Conservation (phyloP, 2,329 filamentous ascomycete genomes). For the Penicillium sp. region DNA sequence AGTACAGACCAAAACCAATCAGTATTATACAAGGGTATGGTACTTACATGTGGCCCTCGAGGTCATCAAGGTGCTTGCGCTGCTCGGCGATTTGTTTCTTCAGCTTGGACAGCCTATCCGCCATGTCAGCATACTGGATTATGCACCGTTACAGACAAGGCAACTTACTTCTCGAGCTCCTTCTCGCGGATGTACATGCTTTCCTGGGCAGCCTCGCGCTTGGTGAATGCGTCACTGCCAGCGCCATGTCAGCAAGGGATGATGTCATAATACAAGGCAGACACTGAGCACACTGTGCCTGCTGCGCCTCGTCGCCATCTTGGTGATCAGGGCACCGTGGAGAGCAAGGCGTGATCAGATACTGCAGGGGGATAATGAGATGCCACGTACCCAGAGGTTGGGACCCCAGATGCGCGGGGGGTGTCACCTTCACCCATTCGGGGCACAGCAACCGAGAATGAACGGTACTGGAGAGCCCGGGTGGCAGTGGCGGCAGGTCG, state of each 20-base stretch:
- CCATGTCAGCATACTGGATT: neutral
- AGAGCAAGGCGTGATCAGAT: neutral
- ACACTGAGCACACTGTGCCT: neutral
- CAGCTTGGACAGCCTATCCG: conserved; percentile 64
- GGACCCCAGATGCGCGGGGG: conserved; percentile 32
- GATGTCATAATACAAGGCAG: conserved; percentile 16
- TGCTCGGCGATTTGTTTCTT: conserved; percentile 70
- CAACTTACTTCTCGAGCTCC: conserved; percentile 76
- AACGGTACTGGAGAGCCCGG: conserved; percentile 50
- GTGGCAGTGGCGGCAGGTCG: conserved; percentile 58
- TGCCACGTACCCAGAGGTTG: conserved; percentile 36
- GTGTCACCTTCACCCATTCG: conserved; percentile 68
- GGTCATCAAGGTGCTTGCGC: conserved; percentile 77
- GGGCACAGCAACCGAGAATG: conserved; percentile 64
- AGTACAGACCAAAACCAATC: neutral
- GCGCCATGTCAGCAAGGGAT: conserved; percentile 16
- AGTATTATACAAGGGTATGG: neutral
- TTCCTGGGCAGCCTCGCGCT: conserved; percentile 85
- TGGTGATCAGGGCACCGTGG: neutral
- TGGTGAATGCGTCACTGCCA: conserved; percentile 82
- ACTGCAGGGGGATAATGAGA: neutral
- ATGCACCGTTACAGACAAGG: neutral
- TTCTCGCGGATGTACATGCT: conserved; percentile 80
- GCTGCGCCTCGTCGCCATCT: neutral
- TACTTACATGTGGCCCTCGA: conserved; percentile 78